Conservation (phyloP, 345 rosid genomes). For the Draba incana region DNA sequence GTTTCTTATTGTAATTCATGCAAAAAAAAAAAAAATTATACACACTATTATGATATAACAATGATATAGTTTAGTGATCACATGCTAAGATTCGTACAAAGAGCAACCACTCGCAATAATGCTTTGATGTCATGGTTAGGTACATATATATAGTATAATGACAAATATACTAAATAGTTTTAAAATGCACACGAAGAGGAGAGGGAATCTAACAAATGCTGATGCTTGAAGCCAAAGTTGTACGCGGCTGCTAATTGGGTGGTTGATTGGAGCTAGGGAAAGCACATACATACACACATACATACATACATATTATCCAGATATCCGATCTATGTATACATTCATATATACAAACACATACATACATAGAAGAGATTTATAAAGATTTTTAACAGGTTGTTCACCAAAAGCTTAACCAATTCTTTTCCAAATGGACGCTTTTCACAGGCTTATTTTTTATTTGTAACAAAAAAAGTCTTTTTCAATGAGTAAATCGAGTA, state of each 20-base stretch:
- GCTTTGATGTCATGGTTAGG: too few species aligned
- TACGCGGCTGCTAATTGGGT: not conserved
- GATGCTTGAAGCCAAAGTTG: constrained; percentile 35
- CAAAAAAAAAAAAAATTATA: too few species aligned
- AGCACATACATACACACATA: not conserved
- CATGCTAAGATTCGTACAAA: constrained; percentile 14
- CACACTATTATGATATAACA: not conserved
- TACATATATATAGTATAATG: too few species aligned
- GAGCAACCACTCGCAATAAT: constrained; percentile 22
- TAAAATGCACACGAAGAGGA: constrained; percentile 16
- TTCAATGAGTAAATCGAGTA: constrained; percentile 16
- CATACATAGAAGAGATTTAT: not conserved
- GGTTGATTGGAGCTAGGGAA: constrained; percentile 7
- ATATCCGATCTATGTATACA: not conserved
- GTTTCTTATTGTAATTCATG: too few species aligned
- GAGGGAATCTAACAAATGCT: constrained; percentile 23
- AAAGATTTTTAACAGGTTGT: constrained; percentile 24
- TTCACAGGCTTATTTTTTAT: constrained; percentile 2
- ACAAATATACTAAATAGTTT: too few species aligned
- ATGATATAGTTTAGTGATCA: not conserved
- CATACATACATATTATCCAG: not conserved
- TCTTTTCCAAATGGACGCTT: constrained; percentile 3
- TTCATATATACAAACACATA: not conserved
- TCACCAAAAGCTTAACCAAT: constrained; percentile 34
- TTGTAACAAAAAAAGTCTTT: constrained; percentile 4